A percentile compares a stretch with the other conserved stretches of the same genome.
These are phyloP conservation scores for Lumnitzera racemosa DNA, from an alignment of 345 rosid species.

Conservation along the genomic window DNA sequence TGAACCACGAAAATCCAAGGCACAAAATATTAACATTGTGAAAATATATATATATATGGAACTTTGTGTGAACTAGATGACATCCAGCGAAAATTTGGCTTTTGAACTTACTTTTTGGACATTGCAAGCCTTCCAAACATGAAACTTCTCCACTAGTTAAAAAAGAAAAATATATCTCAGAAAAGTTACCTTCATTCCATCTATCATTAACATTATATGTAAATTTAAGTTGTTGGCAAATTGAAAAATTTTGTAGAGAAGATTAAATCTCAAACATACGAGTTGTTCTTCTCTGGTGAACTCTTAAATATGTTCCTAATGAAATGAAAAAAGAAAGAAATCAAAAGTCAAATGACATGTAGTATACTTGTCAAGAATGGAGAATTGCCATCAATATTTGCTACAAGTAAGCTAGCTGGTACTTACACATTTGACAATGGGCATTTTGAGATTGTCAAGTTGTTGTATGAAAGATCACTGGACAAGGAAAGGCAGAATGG, in stretches of 20 bases:
- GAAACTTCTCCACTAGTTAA: not conserved
- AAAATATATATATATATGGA: too few species aligned
- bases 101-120: not conserved
- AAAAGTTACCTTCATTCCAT: not conserved
- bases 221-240: too few species aligned
- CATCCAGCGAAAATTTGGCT: not conserved
- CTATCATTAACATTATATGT: too few species aligned
- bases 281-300: not conserved
- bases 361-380: too few species aligned
- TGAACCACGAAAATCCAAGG: not conserved
- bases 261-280: not conserved
- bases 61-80: too few species aligned
- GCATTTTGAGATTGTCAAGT: not conserved
- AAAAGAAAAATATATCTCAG: not conserved
- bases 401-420: too few species aligned
- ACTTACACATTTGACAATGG: too few species aligned
- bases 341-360: too few species aligned
- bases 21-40: not conserved
- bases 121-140: not conserved
- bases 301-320: not conserved
- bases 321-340: not conserved
- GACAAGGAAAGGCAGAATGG: too few species aligned
- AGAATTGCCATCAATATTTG: too few species aligned
- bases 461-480: constrained; percentile 7
- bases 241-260: too few species aligned